These are phyloP conservation scores for Apiotrichum montevideense DNA, from an alignment of 1,284 basidiomycete genomes.

Conservation along the genomic window DNA sequence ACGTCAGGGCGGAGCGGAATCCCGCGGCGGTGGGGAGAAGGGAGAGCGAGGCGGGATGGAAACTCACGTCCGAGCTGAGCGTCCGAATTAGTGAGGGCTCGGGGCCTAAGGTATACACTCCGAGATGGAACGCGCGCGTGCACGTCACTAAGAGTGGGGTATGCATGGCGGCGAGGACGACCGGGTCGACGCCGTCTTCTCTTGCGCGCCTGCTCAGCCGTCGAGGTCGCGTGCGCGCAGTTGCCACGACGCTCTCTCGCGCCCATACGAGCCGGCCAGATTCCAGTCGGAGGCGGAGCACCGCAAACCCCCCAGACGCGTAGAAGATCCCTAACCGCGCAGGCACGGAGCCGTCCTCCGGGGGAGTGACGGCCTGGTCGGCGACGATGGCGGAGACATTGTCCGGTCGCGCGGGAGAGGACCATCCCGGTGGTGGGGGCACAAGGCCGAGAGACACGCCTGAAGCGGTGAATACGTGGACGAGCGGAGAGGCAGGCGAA, in stretches of 20 bases:
- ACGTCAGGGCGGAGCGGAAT: conserved; percentile 39
- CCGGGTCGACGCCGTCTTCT: conserved; percentile 24
- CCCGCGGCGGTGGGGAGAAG: conserved; percentile 22
- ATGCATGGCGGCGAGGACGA: conserved; percentile 36
- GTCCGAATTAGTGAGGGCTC: conserved; percentile 25
- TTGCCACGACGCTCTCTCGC: conserved; percentile 25
- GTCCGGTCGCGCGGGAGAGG: conserved; percentile 39
- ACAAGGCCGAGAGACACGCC: conserved; percentile 36
- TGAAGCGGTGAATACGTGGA: conserved; percentile 30
- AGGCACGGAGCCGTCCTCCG: conserved; percentile 16
- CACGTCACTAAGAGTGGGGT: conserved; percentile 37
- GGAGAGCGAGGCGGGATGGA: conserved; percentile 42
- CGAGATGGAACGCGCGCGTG: conserved; percentile 35
- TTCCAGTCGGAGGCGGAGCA: conserved; percentile 23
- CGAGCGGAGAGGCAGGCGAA: conserved; percentile 37
- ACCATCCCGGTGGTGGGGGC: conserved; percentile 47
- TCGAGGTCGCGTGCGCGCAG: neutral
- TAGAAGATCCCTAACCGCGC: conserved; percentile 42
- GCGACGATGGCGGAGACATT: conserved; percentile 40
- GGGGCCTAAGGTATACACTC: conserved; percentile 26
- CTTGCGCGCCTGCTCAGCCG: neutral
- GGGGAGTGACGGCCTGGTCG: conserved; percentile 28
- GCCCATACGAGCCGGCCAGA: conserved; percentile 18
- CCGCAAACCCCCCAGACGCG: conserved; percentile 42
- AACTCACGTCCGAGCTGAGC: conserved; percentile 42